A percentile compares a stretch with the other conserved stretches of the same genome.
Conservation (phyloP, 106 monocot genomes). For the Vanilla planifolia region DNA sequence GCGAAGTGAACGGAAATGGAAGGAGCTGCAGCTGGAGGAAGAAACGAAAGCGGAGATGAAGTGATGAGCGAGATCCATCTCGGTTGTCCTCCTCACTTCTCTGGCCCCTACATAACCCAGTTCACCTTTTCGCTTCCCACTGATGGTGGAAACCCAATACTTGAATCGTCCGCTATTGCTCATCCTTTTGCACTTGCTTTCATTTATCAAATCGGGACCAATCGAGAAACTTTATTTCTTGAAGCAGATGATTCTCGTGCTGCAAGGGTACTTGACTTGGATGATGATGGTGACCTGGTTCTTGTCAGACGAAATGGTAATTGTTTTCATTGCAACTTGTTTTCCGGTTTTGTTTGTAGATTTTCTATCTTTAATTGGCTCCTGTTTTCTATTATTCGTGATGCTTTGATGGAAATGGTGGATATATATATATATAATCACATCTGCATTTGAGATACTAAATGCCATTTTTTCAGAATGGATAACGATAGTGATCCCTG, state of each 20-base stretch:
- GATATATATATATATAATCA: neutral
- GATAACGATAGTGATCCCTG: neutral
- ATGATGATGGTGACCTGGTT: slow-evolving; percentile 39
- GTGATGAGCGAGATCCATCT: slow-evolving; percentile 77
- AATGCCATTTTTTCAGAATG: neutral
- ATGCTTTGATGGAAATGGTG: neutral
- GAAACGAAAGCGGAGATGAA: slow-evolving; percentile 17
- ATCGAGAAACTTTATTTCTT: neutral
- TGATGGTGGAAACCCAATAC: neutral
- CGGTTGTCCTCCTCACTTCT: slow-evolving; percentile 47
- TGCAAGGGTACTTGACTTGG: slow-evolving; percentile 9
- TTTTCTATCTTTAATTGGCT: neutral
- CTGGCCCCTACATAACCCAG: slow-evolving; percentile 34
- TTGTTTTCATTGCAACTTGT: neutral
- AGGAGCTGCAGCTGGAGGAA: too few species aligned
- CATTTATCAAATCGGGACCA: neutral
- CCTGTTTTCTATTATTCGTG: neutral
- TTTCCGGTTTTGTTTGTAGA: neutral
- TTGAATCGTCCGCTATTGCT: neutral
- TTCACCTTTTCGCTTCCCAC: slow-evolving; percentile 48
- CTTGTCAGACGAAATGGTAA: slow-evolving; percentile 12
- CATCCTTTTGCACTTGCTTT: neutral
- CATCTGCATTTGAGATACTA: neutral
- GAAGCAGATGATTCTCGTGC: neutral
- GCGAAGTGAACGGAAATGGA: too few species aligned